Evolutionary conservation across 176 grass and related monocot species (phyloP).

Genomic region (Microstegium vimineum): DNA sequence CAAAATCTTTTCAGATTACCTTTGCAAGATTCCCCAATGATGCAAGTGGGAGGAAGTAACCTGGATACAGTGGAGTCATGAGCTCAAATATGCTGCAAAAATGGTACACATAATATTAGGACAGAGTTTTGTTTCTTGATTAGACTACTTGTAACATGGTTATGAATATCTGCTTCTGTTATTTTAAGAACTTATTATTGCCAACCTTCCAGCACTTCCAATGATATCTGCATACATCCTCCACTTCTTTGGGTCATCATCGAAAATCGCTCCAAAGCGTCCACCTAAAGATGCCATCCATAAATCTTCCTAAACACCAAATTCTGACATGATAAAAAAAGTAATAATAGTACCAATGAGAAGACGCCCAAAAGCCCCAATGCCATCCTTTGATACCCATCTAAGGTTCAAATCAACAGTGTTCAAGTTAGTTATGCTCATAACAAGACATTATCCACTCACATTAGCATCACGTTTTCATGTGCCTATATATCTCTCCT

Average conservation of each 20-base stretch:
- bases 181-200: slow-evolving; percentile 9
- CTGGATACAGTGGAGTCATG: slow-evolving; percentile 73
- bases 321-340: not conserved
- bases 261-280: slow-evolving; percentile 82
- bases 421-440: slow-evolving; percentile 3
- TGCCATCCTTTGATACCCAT: slow-evolving; percentile 98
- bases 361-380: slow-evolving; percentile 81
- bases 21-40: slow-evolving; percentile 92
- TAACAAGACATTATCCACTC: not conserved
- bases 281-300: slow-evolving; percentile 54
- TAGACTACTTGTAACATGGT: not conserved
- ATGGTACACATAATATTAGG: slow-evolving; percentile 21
- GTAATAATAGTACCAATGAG: slow-evolving; percentile 67
- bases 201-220: slow-evolving; percentile 89
- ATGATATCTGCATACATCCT: slow-evolving; percentile 99
- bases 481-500: not conserved
- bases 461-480: not conserved
- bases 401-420: slow-evolving; percentile 35
- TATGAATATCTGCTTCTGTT: not conserved
- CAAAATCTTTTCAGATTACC: slow-evolving; percentile 44
- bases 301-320: slow-evolving; percentile 2
- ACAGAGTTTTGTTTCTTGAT: slow-evolving; percentile 1
- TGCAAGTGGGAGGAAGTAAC: slow-evolving; percentile 91
- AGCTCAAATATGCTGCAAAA: slow-evolving; percentile 88
- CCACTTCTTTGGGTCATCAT: slow-evolving; percentile 95